A percentile compares a stretch with the other conserved stretches of the same genome.
Conservation (phyloP, 2,329 filamentous ascomycete species). For the Colletotrichum somersetense region DNA sequence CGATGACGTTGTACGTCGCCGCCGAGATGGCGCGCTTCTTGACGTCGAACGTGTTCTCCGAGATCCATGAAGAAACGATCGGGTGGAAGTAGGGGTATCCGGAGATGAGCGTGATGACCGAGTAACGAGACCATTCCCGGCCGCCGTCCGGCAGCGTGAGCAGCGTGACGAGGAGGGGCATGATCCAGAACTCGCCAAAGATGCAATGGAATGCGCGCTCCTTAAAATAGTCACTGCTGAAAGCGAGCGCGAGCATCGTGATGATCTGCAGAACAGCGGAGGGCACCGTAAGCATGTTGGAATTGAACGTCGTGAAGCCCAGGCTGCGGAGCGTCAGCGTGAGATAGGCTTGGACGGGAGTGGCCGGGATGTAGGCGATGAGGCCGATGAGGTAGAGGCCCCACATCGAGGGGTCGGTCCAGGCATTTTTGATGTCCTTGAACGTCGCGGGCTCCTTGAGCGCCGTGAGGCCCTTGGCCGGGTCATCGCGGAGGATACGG, state of each 20-base stretch:
- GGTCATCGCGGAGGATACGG: slow-evolving; percentile 66
- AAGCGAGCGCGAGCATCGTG: slow-evolving; percentile 63
- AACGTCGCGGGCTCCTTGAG: slow-evolving; percentile 58
- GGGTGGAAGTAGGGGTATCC: slow-evolving; percentile 71
- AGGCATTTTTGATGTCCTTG: slow-evolving; percentile 58
- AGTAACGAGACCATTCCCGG: slow-evolving; percentile 65
- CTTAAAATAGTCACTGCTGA: slow-evolving; percentile 62
- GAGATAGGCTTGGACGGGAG: slow-evolving; percentile 46
- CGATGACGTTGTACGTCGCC: slow-evolving; percentile 64
- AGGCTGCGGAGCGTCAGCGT: slow-evolving; percentile 47
- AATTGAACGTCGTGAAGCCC: slow-evolving; percentile 58
- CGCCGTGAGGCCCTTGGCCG: slow-evolving; percentile 63
- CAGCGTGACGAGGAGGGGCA: slow-evolving; percentile 67
- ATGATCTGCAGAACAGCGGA: slow-evolving; percentile 66
- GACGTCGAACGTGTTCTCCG: slow-evolving; percentile 63
- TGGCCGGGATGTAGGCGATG: slow-evolving; percentile 52
- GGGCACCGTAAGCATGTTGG: slow-evolving; percentile 55
- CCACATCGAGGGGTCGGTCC: slow-evolving; percentile 62
- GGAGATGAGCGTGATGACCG: slow-evolving; percentile 64
- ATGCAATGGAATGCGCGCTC: slow-evolving; percentile 62
- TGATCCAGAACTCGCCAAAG: slow-evolving; percentile 65
- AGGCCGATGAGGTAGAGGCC: slow-evolving; percentile 63
- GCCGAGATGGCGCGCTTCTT: slow-evolving; percentile 63
- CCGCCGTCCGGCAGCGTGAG: slow-evolving; percentile 56
- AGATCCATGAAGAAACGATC: slow-evolving; percentile 64